These are phyloP conservation scores for Fusarium sp. DNA, from an alignment of 2,329 filamentous ascomycete species.

Conservation along the genomic window DNA sequence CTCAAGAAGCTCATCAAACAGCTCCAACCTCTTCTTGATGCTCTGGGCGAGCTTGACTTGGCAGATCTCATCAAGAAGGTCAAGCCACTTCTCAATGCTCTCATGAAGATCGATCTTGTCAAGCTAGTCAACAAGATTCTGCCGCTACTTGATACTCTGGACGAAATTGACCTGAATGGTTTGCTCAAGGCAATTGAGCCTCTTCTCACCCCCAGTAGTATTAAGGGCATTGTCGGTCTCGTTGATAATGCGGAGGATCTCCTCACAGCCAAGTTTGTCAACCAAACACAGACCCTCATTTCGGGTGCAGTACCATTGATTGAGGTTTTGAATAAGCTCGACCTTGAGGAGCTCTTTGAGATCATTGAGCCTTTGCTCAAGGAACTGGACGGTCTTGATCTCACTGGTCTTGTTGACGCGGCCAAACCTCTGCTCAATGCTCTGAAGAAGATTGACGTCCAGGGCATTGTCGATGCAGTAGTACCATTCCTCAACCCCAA, in stretches of 20 bases:
- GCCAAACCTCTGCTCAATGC: conserved; percentile 50
- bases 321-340: conserved; percentile 47
- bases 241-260: conserved; percentile 51
- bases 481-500: conserved; percentile 54
- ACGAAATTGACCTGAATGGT: conserved; percentile 47
- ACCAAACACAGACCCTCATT: conserved; percentile 52
- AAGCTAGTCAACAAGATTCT: conserved; percentile 43
- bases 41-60: conserved; percentile 48
- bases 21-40: conserved; percentile 45
- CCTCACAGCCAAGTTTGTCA: conserved; percentile 51
- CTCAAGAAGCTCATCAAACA: conserved; percentile 46
- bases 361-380: conserved; percentile 50
- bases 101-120: conserved; percentile 45
- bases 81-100: conserved; percentile 44
- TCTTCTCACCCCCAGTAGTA: conserved; percentile 46
- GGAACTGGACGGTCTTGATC: conserved; percentile 48
- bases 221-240: conserved; percentile 49
- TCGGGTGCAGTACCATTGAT: conserved; percentile 51
- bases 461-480: conserved; percentile 49
- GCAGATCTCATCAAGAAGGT: conserved; percentile 44
- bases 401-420: conserved; percentile 46
- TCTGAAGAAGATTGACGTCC: conserved; percentile 51
- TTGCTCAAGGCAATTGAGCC: conserved; percentile 48
- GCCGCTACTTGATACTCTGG: conserved; percentile 46
- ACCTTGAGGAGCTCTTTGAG: conserved; percentile 50